A percentile compares a stretch with the other conserved stretches of the same genome.
Evolutionary conservation across 2,329 filamentous ascomycete genomes (phyloP).

Genomic region (Paraconiothyrium sp.): DNA sequence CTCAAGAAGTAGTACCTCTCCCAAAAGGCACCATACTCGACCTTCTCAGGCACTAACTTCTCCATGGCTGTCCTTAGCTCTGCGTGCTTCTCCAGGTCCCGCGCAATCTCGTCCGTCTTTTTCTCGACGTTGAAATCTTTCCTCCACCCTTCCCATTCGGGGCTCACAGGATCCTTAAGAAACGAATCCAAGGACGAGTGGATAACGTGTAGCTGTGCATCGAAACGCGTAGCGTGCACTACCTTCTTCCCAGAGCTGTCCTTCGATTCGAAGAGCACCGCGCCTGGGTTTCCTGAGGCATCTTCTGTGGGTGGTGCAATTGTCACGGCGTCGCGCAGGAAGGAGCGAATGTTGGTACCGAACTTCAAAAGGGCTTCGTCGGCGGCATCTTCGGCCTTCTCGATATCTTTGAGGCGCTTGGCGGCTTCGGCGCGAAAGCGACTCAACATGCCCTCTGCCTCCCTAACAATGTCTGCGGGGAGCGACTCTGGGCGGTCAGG

Average conservation of each 20-base stretch:
- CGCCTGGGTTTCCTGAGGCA: conserved; percentile 54
- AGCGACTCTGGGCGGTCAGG: conserved; percentile 56
- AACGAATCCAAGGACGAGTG: conserved; percentile 85
- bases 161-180: conserved; percentile 78
- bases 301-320: conserved; percentile 75
- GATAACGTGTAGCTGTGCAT: conserved; percentile 94
- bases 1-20: conserved; percentile 93
- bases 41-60: conserved; percentile 89
- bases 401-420: conserved; percentile 86
- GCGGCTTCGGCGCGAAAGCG: conserved; percentile 80
- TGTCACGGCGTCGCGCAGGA: conserved; percentile 87
- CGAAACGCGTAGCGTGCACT: conserved; percentile 92
- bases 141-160: conserved; percentile 79
- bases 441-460: conserved; percentile 74
- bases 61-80: conserved; percentile 92
- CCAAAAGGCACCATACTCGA: conserved; percentile 94
- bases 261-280: conserved; percentile 91
- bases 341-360: conserved; percentile 87
- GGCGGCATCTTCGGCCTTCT: conserved; percentile 92
- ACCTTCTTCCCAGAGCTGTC: conserved; percentile 89
- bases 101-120: conserved; percentile 84
- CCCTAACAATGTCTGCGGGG: conserved; percentile 61
- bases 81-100: conserved; percentile 84
- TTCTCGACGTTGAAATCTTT: conserved; percentile 79
- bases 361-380: conserved; percentile 95